A percentile compares a stretch with the other conserved stretches of the same genome.
These are phyloP conservation scores for Cerioporus squamosus DNA, from an alignment of 1,284 basidiomycete genomes.

Conservation along the genomic window DNA sequence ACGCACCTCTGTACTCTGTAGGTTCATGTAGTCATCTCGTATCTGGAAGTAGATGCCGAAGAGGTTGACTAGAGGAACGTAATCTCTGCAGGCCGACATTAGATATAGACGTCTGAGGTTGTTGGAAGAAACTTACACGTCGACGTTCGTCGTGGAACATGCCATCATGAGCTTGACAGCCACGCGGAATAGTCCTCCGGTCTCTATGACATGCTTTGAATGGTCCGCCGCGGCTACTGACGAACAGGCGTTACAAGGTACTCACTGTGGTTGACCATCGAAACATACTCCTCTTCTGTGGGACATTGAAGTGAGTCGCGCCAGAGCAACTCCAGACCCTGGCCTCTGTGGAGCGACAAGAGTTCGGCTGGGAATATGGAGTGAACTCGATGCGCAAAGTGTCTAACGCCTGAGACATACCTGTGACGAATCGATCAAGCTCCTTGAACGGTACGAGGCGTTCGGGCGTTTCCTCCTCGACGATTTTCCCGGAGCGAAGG, in stretches of 20 bases:
- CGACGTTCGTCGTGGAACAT: conserved; percentile 63
- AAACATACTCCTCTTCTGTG: conserved; percentile 92
- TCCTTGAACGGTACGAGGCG: conserved; percentile 44
- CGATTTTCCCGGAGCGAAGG: conserved; percentile 53
- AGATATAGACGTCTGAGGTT: neutral
- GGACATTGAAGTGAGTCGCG: conserved; percentile 92
- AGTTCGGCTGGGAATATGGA: conserved; percentile 67
- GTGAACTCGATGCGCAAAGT: conserved; percentile 4
- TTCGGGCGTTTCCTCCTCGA: conserved; percentile 1
- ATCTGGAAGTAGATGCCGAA: conserved; percentile 97
- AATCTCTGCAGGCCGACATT: conserved; percentile 62
- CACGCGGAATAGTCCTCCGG: conserved; percentile 92
- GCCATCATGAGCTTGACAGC: conserved; percentile 98
- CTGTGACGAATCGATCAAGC: conserved; percentile 73
- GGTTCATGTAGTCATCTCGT: conserved; percentile 96
- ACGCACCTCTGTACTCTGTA: conserved; percentile 81
- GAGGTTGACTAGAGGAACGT: conserved; percentile 91
- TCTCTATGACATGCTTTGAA: conserved; percentile 63
- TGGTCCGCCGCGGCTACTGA: neutral
- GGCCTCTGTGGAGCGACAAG: conserved; percentile 90
- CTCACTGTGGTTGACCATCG: conserved; percentile 96
- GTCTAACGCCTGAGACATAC: conserved; percentile 39
- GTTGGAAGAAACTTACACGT: conserved; percentile 50
- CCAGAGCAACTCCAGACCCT: conserved; percentile 96
- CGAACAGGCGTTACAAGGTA: conserved; percentile 18